phyloP scores from a whole-genome alignment of 148 eudicot species.

The Linanthus parryae region DNA sequence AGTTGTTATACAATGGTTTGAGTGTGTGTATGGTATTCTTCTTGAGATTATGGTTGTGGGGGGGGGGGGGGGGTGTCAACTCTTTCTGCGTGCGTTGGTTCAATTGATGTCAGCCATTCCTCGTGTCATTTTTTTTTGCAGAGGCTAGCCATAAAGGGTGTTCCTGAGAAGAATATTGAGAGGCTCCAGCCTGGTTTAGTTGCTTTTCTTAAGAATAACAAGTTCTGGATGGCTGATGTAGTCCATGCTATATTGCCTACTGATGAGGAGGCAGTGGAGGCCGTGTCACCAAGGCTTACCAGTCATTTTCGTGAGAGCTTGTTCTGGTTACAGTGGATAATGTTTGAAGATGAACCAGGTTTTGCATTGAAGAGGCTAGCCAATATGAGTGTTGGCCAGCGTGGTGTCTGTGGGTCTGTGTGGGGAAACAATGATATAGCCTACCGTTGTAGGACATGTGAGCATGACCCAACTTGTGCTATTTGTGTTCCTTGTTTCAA shows the following conservation, averaged over 20 bases:
- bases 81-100: no score
- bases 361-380: constrained; percentile 43
- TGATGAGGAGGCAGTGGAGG: constrained; percentile 48
- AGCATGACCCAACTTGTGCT: constrained; percentile 99
- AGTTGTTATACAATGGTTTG: no score
- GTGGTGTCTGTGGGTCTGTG: constrained; percentile 94
- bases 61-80: no score
- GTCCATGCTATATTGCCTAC: constrained; percentile 60
- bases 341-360: constrained; percentile 80
- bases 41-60: no score
- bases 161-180: constrained; percentile 52
- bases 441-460: constrained; percentile 91
- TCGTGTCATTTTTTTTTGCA: constrained; percentile 20
- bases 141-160: constrained; percentile 61
- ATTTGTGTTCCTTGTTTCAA: constrained; percentile 96
- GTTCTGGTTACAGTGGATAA: constrained; percentile 91
- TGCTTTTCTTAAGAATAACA: constrained; percentile 43
- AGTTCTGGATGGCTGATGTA: constrained; percentile 27
- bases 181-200: constrained; percentile 60
- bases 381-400: constrained; percentile 49
- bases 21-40: no score
- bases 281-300: constrained; percentile 23
- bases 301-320: constrained; percentile 59
- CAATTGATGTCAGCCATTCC: not conserved
- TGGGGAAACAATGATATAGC: constrained; percentile 97